These are phyloP conservation scores for Abrus pulchellus DNA, from an alignment of 306 rosid genomes.

Conservation along the genomic window DNA sequence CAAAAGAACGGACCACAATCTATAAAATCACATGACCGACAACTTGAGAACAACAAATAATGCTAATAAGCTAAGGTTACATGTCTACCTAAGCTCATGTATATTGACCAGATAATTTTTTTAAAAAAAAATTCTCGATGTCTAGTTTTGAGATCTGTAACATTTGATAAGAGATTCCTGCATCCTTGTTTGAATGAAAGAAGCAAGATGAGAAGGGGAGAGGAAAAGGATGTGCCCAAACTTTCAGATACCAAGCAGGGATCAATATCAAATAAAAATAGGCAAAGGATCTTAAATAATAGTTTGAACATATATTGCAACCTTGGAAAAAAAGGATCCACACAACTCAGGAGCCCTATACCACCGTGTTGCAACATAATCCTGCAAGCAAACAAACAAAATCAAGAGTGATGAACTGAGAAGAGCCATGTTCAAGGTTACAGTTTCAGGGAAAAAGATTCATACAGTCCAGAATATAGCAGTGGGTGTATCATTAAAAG, in stretches of 20 bases:
- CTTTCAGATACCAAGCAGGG: not conserved
- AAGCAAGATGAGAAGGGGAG: constrained; percentile 5
- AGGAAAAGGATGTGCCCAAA: not conserved
- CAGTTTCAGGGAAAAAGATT: constrained; percentile 36
- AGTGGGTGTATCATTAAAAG: constrained; percentile 97
- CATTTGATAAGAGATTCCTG: not conserved
- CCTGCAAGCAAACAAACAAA: constrained; percentile 63
- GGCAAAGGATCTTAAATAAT: constrained; percentile 42
- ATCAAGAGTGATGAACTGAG: constrained; percentile 39
- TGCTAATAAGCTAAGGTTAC: not conserved
- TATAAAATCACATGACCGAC: constrained; percentile 1
- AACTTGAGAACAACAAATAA: not conserved
- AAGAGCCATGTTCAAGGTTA: constrained; percentile 29
- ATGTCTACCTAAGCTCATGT: not conserved
- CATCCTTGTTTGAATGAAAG: constrained; percentile 24
- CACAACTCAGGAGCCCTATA: constrained; percentile 99
- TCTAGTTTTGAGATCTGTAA: not conserved
- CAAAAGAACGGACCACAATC: not conserved
- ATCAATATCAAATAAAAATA: not conserved
- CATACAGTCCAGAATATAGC: constrained; percentile 99
- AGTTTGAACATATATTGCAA: constrained; percentile 51
- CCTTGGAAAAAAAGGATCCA: constrained; percentile 99
- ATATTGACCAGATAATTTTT: not conserved
- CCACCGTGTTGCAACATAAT: constrained; percentile 99
- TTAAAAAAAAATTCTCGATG: not conserved